Base-by-base conservation (phyloP, 345 rosid genomes). In the Chamaenerion angustifolium region DNA sequence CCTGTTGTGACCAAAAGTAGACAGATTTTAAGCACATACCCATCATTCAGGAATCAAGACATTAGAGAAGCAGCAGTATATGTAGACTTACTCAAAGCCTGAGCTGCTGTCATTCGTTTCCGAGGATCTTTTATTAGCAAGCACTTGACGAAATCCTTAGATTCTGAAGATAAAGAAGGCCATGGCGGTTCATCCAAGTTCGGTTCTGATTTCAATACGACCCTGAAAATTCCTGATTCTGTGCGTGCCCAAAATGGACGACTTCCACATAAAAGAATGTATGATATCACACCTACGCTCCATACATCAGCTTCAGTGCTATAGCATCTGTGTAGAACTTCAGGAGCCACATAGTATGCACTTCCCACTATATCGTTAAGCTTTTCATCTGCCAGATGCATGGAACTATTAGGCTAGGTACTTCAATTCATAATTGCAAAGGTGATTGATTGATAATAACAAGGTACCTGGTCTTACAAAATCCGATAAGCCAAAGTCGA, bases 181-280 rank as follows among this genome's bases (percentile, higher is more conserved):
- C 99, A 92, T 45, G 99, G 88, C 45, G 74, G 79, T 57, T 84
- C 95, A 56, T 77, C 79, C 41, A 92, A 92, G 69, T 78, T 74
- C 0, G 94, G 99, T 63, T 80, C 96, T 58, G 90, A 81, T 73
- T 88, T 92, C 63, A 88, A 68, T 59, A 92, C 95, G 6, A 95
- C 75, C 40, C 86, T 80, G 56, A 88, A 92, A 54, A 92, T 85
- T 51, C 95, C 96, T 31, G 99, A 88, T 69, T 92, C 96, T 8
- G 90, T 92, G 61, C 86, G 72, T 21, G 99, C 95, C 99, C 96
- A 92, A 69, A 92, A 92, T 46, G 99, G 99, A 58, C 99, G 88
- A 68, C 95, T 80, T 44, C 99, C 96, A 43, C 99, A 79, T 56
- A 92, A 61, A 11, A 92, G 95, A 71, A 92, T 92, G 68, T 88